phyloP scores from a whole-genome alignment of 129 eudicot genomes.

The Flaveria bidentis region DNA sequence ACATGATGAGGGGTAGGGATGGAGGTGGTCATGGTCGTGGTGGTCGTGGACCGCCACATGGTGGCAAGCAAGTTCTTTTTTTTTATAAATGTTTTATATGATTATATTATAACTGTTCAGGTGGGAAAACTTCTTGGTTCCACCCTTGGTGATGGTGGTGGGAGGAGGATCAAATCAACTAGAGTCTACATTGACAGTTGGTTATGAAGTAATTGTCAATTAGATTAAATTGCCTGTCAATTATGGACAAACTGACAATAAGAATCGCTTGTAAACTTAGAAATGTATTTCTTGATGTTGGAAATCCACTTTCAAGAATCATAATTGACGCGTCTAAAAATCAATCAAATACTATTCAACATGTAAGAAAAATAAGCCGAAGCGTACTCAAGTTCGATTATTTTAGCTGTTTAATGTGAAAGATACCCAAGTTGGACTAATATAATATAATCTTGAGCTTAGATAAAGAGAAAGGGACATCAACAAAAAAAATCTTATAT shows the following conservation, averaged over 20 bases:
- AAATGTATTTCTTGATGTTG: constrained; percentile 46
- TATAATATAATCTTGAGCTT: constrained; percentile 30
- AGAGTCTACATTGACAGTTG: constrained; percentile 14
- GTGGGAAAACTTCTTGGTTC: too few relatives aligned
- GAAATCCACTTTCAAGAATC: constrained; percentile 38
- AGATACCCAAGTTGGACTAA: constrained; percentile 36
- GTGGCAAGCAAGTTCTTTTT: background rate
- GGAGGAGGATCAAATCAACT: background rate
- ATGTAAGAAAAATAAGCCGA: constrained; percentile 10
- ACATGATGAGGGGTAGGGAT: constrained; percentile 9
- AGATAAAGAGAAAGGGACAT: constrained; percentile 35
- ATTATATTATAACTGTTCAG: background rate
- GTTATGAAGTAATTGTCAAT: constrained; percentile 13
- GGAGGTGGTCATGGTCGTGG: background rate
- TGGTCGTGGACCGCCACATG: background rate
- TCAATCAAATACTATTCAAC: constrained; percentile 33
- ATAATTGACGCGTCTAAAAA: constrained; percentile 5
- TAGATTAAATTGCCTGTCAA: constrained; percentile 27
- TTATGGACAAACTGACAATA: constrained; percentile 16
- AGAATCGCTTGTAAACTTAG: constrained; percentile 11
- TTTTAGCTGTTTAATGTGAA: constrained; percentile 19
- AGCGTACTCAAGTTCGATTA: constrained; percentile 23
- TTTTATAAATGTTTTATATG: background rate
- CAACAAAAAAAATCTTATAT: constrained; percentile 33
- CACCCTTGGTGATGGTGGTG: background rate